Conservation (phyloP, 441 rosid genomes). For the Flueggea neowawraea region DNA sequence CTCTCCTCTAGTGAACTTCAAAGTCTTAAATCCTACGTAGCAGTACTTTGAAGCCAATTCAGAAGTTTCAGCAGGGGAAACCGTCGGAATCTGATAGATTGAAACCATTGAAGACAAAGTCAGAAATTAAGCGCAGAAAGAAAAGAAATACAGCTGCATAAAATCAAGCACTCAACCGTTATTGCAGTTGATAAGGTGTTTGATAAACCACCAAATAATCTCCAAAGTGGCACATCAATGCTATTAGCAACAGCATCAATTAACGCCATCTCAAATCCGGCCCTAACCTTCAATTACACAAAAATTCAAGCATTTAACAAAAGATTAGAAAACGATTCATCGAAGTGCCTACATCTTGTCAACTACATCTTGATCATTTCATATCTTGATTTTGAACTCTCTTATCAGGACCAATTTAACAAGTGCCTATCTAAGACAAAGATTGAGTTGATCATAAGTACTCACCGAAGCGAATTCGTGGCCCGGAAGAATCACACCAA, state of each 20-base stretch:
- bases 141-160: neutral
- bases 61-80: conserved; percentile 72
- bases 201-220: conserved; percentile 81
- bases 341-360: too few relatives aligned
- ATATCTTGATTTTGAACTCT: too few relatives aligned
- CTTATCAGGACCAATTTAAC: too few relatives aligned
- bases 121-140: neutral
- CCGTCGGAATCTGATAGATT: conserved; percentile 73
- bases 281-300: conserved; percentile 54
- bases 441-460: conserved; percentile 7
- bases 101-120: neutral
- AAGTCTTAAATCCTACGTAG: conserved; percentile 66
- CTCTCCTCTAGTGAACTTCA: conserved; percentile 95
- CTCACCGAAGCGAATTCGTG: conserved; percentile 86
- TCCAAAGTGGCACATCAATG: conserved; percentile 67
- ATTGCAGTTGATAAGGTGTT: conserved; percentile 70
- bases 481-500: conserved; percentile 60
- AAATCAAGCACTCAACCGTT: conserved; percentile 52
- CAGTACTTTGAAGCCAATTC: conserved; percentile 68
- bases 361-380: too few relatives aligned
- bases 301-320: too few relatives aligned
- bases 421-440: conserved; percentile 1
- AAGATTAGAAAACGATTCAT: too few relatives aligned
- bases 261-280: conserved; percentile 94
- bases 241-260: conserved; percentile 85